Percentiles rank a stretch among this genome's conserved stretches.
phyloP scores from a whole-genome alignment of 768 basidiomycete genomes.

The Saitozyma podzolica region DNA sequence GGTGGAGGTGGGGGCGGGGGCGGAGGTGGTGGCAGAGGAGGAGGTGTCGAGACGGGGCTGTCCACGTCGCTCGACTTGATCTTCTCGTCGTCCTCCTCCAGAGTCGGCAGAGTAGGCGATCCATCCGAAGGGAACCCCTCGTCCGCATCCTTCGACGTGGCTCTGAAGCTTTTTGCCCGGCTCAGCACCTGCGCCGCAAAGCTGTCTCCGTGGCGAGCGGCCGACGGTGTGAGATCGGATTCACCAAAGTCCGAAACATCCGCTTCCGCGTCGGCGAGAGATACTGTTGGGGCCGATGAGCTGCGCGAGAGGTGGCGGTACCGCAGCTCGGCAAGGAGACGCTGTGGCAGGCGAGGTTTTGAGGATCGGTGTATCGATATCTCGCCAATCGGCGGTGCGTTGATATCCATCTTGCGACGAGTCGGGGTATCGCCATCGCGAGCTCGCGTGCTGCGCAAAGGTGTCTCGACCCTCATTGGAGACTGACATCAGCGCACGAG shows the following conservation, averaged over 20 bases:
- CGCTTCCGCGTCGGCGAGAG: slow-evolving; percentile 12
- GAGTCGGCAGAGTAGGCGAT: slow-evolving; percentile 25
- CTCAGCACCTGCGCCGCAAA: slow-evolving; percentile 25
- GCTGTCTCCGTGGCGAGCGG: slow-evolving; percentile 26
- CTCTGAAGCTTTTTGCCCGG: slow-evolving; percentile 29
- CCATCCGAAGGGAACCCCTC: slow-evolving; percentile 22
- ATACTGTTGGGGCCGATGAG: slow-evolving; percentile 19
- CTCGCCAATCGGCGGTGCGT: slow-evolving; percentile 43
- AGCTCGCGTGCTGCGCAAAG: slow-evolving; percentile 18
- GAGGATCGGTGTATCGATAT: slow-evolving; percentile 37
- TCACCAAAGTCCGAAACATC: not conserved
- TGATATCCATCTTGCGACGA: slow-evolving; percentile 12
- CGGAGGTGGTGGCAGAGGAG: slow-evolving; percentile 32
- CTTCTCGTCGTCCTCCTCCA: slow-evolving; percentile 21
- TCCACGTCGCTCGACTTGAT: slow-evolving; percentile 7
- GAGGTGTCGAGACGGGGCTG: slow-evolving; percentile 21
- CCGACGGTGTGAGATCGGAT: not conserved
- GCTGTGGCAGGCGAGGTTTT: slow-evolving; percentile 41
- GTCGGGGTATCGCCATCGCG: slow-evolving; percentile 37
- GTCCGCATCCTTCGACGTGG: slow-evolving; percentile 20
- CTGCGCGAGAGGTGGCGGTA: slow-evolving; percentile 35
- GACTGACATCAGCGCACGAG: slow-evolving; percentile 22
- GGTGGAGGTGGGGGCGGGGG: slow-evolving; percentile 46
- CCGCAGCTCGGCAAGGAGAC: slow-evolving; percentile 49
- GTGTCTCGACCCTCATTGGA: slow-evolving; percentile 18